Base-by-base conservation (phyloP, 2,329 filamentous ascomycete genomes). In the Helicocarpus griseus region DNA sequence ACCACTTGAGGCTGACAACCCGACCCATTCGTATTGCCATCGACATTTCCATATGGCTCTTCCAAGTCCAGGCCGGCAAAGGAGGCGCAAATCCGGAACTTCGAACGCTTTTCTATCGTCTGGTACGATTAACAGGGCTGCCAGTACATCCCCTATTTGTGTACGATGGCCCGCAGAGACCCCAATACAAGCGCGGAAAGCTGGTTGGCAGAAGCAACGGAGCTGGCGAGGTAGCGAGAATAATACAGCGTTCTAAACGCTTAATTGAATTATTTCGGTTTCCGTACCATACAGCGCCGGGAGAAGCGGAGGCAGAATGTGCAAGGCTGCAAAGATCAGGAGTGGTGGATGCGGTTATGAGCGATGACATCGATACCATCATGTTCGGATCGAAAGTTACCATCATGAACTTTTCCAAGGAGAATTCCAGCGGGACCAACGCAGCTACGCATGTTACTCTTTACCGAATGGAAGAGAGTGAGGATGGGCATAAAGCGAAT, bases 41-140 rank as follows among this genome's bases (percentile, higher is more conserved):
- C 57, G 93, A 98, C 65, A 86, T 95, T 59, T 89, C 89, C 2
- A 97, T 98, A 64, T 98, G 93, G 93, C 86, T 95, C 41, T 97
- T 95, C 63, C 93, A 98, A 63, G 85, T 85, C 11, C 89, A 95
- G 64, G 85, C 88, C 13, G 87, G 87, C 17, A 82, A 83, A 72
- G 89, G 91, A 44, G 93, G 93, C 54, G 82, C 83, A 9, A 96
- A 96, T 60, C 91, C 93, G 5, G 90, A 90, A 1, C 77, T 96
- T 35, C 81, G 93, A 52, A 96, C 90, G 1, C 79, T 98, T 22
- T 97, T 96, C 70, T 97, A 94, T 69, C 86, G 93, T 31, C 80
- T 97, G 0, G 74, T 91, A 1, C 85, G 87, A 49, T 77, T 95
- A 2, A 75, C 93, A 11, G 76, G 80, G 13, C 77, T 87, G 17